Evolutionary conservation across 106 monocot species (phyloP).

Genomic region (Alisma plantagoaquatica): DNA sequence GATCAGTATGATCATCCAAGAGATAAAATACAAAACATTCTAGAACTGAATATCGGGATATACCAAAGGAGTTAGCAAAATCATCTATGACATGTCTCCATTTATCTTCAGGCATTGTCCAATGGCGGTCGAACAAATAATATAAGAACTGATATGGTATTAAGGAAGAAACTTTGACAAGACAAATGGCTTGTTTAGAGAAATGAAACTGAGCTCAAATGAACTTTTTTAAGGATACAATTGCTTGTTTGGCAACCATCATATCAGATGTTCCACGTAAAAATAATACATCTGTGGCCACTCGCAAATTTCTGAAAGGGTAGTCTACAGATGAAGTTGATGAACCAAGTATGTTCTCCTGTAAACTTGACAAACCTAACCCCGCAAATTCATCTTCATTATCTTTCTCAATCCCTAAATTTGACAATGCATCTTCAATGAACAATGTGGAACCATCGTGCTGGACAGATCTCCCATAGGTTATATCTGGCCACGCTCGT

Average conservation of each 20-base stretch:
- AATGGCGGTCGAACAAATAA: conserved; percentile 87
- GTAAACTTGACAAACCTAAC: conserved; percentile 38
- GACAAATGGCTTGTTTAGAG: no score
- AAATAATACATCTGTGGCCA: conserved; percentile 76
- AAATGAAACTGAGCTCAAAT: no score
- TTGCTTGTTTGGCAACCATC: conserved; percentile 84
- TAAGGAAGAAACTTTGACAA: no score
- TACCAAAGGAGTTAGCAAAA: conserved; percentile 72
- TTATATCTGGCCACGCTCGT: conserved; percentile 51
- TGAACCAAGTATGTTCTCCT: conserved; percentile 21
- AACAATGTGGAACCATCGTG: conserved; percentile 40
- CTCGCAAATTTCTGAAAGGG: conserved; percentile 60
- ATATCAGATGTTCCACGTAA: conserved; percentile 78
- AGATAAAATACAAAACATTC: conserved; percentile 86
- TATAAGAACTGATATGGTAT: conserved; percentile 77
- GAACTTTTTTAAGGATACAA: conserved; percentile 90
- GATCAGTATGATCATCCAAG: conserved; percentile 68
- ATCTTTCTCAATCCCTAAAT: conserved; percentile 48
- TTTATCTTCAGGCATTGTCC: conserved; percentile 56
- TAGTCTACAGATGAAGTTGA: conserved; percentile 34
- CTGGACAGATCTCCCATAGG: conserved; percentile 12
- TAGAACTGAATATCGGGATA: conserved; percentile 27
- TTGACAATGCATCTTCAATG: conserved; percentile 82
- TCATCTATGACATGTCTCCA: conserved; percentile 83
- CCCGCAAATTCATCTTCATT: conserved; percentile 8